Evolutionary conservation across 768 basidiomycete genomes (phyloP).

Genomic region (Podaxis mareebaensis): DNA sequence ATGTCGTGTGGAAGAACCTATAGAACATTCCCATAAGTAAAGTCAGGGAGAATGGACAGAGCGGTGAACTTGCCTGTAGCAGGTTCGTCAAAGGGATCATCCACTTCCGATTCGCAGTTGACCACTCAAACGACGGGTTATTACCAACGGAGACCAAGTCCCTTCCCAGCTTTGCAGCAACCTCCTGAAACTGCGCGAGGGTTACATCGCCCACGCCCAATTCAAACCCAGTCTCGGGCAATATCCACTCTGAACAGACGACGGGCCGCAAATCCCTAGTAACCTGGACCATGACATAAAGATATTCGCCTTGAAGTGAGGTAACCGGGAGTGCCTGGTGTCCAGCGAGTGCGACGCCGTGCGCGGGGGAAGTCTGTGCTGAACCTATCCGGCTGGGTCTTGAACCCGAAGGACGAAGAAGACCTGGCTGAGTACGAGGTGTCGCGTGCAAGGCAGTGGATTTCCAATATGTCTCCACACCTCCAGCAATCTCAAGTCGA

Average conservation of each 20-base stretch:
- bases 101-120: conserved; percentile 20
- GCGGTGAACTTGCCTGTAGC: conserved; percentile 56
- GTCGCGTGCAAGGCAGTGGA: conserved; percentile 60
- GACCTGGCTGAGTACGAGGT: conserved; percentile 39
- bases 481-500: conserved; percentile 91
- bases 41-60: conserved; percentile 11
- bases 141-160: conserved; percentile 28
- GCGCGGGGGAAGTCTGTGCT: conserved; percentile 68
- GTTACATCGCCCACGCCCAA: conserved; percentile 86
- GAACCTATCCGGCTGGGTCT: conserved; percentile 51
- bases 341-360: conserved; percentile 45
- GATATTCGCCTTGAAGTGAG: conserved; percentile 87
- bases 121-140: conserved; percentile 14
- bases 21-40: conserved; percentile 15
- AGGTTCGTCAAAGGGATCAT: conserved; percentile 80
- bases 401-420: conserved; percentile 37
- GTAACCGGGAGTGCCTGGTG: conserved; percentile 77
- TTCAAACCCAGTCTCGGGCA: conserved; percentile 75
- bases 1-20: conserved; percentile 62
- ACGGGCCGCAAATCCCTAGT: conserved; percentile 93
- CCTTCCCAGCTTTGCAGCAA: conserved; percentile 57
- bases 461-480: conserved; percentile 99
- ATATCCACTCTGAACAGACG: conserved; percentile 68
- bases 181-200: conserved; percentile 70
- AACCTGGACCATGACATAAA: conserved; percentile 86